phyloP scores from a whole-genome alignment of 2,329 filamentous ascomycete species.

The Aspergillus sergii region DNA sequence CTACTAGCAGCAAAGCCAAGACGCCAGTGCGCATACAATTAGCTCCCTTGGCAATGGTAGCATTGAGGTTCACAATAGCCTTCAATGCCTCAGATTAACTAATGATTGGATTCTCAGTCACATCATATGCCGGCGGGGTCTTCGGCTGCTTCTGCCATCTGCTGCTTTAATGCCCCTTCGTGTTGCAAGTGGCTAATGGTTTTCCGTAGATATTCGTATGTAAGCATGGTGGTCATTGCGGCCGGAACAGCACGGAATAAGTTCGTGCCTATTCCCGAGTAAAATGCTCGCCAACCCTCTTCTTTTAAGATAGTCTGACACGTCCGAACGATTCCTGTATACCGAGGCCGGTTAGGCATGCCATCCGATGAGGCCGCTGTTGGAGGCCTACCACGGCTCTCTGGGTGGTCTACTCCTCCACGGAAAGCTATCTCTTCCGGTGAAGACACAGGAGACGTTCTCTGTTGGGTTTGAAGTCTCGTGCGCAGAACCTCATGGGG shows the following conservation, averaged over 20 bases:
- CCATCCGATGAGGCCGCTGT: slow-evolving; percentile 56
- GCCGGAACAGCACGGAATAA: slow-evolving; percentile 94
- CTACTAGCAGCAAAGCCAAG: neutral
- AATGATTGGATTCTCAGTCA: neutral
- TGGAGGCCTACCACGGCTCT: slow-evolving; percentile 50
- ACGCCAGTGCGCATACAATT: neutral
- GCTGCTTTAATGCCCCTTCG: slow-evolving; percentile 47
- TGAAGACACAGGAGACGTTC: slow-evolving; percentile 54
- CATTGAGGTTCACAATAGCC: neutral
- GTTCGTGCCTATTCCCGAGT: slow-evolving; percentile 95
- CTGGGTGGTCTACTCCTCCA: slow-evolving; percentile 39
- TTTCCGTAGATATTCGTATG: slow-evolving; percentile 78
- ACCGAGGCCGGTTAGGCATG: slow-evolving; percentile 60
- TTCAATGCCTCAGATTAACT: neutral
- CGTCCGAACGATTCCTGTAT: slow-evolving; percentile 78
- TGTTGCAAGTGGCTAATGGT: slow-evolving; percentile 56
- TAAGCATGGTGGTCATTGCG: slow-evolving; percentile 96
- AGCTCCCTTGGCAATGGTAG: neutral
- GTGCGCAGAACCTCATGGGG: slow-evolving; percentile 96
- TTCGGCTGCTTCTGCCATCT: slow-evolving; percentile 22
- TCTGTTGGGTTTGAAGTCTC: slow-evolving; percentile 87
- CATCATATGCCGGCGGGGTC: slow-evolving; percentile 22
- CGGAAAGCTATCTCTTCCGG: slow-evolving; percentile 57
- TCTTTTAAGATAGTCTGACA: slow-evolving; percentile 83
- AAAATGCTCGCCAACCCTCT: slow-evolving; percentile 95